Percentiles rank a stretch among this genome's conserved stretches.
Evolutionary conservation across 2,329 filamentous ascomycete species (phyloP).

Genomic region (Pseudopithomyces maydicus): DNA sequence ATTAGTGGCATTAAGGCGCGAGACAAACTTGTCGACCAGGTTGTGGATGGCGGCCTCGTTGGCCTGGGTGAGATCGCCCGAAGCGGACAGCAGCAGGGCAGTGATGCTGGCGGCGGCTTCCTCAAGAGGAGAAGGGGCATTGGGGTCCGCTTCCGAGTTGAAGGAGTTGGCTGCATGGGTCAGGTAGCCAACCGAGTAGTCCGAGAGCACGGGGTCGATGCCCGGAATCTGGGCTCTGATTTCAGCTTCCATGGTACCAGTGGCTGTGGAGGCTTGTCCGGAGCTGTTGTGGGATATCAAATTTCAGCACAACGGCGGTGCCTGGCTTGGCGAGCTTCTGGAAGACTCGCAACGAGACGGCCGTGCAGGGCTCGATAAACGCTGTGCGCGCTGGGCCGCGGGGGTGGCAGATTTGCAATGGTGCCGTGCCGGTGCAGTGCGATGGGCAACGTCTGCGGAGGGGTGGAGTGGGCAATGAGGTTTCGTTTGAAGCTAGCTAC

Average conservation of each 20-base stretch:
- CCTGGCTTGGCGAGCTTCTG: constrained; percentile 3
- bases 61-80: constrained; percentile 74
- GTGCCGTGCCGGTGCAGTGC: neutral
- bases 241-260: constrained; percentile 76
- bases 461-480: neutral
- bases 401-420: neutral
- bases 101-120: constrained; percentile 85
- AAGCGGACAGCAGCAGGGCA: constrained; percentile 91
- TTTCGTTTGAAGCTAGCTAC: neutral
- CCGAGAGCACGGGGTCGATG: constrained; percentile 85
- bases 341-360: neutral
- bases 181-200: constrained; percentile 93
- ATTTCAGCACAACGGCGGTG: constrained; percentile 1
- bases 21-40: constrained; percentile 88
- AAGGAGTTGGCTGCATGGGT: constrained; percentile 89
- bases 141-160: constrained; percentile 71
- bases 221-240: constrained; percentile 83
- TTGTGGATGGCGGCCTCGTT: constrained; percentile 79
- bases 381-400: neutral
- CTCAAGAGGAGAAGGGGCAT: constrained; percentile 74
- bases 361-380: neutral
- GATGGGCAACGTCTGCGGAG: constrained; percentile 5
- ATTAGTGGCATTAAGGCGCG: constrained; percentile 76
- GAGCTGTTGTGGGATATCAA: neutral
- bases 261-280: constrained; percentile 16